Conservation (phyloP, 1,284 basidiomycete species). For the Malassezia equina region DNA sequence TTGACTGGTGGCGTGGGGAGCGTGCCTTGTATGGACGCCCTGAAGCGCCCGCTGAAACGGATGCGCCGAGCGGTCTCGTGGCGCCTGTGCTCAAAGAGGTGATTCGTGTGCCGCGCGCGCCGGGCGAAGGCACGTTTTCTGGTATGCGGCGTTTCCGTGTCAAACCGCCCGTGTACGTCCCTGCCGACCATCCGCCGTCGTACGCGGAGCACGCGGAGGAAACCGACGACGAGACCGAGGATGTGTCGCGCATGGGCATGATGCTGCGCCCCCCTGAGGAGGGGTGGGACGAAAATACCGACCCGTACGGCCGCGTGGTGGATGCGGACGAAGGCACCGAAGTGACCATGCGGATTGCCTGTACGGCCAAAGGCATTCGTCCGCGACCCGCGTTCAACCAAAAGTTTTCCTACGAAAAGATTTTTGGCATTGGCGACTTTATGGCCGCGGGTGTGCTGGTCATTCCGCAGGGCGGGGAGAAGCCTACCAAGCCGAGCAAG, state of each 20-base stretch:
- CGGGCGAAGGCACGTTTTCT: slow-evolving; percentile 49
- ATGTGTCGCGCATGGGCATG: slow-evolving; percentile 28
- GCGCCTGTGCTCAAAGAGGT: slow-evolving; percentile 62
- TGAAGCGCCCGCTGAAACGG: slow-evolving; percentile 26
- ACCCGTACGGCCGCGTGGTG: slow-evolving; percentile 59
- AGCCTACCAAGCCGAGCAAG: slow-evolving; percentile 76
- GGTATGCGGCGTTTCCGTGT: slow-evolving; percentile 21
- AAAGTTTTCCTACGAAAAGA: slow-evolving; percentile 77
- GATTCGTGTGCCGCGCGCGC: slow-evolving; percentile 64
- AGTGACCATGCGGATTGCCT: slow-evolving; percentile 63
- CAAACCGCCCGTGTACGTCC: not conserved
- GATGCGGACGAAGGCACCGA: slow-evolving; percentile 60
- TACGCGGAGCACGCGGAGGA: not conserved
- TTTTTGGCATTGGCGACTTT: slow-evolving; percentile 85
- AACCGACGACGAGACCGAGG: slow-evolving; percentile 23
- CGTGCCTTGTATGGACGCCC: slow-evolving; percentile 61
- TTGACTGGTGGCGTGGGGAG: slow-evolving; percentile 90
- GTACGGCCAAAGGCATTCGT: slow-evolving; percentile 59
- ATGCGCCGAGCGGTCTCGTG: slow-evolving; percentile 50
- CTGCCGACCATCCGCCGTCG: not conserved
- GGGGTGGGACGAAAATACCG: slow-evolving; percentile 76
- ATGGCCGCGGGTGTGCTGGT: slow-evolving; percentile 78
- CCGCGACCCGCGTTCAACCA: slow-evolving; percentile 54
- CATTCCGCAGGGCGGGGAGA: slow-evolving; percentile 66
- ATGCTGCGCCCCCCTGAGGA: slow-evolving; percentile 51